phyloP scores from a whole-genome alignment of 176 grass and related monocot genomes.

The Neostapfia colusana region DNA sequence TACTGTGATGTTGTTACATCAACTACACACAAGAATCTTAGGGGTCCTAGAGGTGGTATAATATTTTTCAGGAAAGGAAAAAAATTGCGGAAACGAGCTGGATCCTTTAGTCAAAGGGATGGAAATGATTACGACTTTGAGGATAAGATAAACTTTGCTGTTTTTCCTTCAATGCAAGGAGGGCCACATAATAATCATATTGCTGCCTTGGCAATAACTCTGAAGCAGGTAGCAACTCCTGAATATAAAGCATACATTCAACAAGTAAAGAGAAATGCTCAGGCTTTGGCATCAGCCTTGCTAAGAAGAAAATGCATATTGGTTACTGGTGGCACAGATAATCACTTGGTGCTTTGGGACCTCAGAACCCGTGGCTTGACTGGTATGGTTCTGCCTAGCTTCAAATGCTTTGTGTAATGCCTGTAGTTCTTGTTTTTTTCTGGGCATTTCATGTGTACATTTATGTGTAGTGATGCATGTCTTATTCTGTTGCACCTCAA shows the following conservation, averaged over 20 bases:
- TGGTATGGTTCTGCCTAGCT: slow-evolving; percentile 48
- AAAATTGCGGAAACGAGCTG: slow-evolving; percentile 42
- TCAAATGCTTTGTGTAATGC: slow-evolving; percentile 13
- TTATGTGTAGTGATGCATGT: background rate
- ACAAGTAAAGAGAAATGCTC: slow-evolving; percentile 96
- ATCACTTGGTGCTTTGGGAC: slow-evolving; percentile 98
- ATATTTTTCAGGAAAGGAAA: slow-evolving; percentile 92
- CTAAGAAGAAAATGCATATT: slow-evolving; percentile 93
- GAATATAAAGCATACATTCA: slow-evolving; percentile 96
- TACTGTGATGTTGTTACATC: slow-evolving; percentile 96
- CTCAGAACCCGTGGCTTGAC: slow-evolving; percentile 94
- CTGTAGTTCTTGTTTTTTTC: background rate
- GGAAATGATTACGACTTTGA: slow-evolving; percentile 82
- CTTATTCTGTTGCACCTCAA: slow-evolving; percentile 14
- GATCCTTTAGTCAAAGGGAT: slow-evolving; percentile 57
- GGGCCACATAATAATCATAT: slow-evolving; percentile 99
- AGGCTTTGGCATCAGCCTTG: slow-evolving; percentile 81
- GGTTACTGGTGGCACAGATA: slow-evolving; percentile 96
- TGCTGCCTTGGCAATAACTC: slow-evolving; percentile 86
- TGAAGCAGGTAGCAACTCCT: slow-evolving; percentile 86
- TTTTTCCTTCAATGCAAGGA: slow-evolving; percentile 97
- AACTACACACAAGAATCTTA: slow-evolving; percentile 93
- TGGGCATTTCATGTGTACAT: background rate
- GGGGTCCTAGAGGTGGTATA: slow-evolving; percentile 94
- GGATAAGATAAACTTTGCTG: slow-evolving; percentile 89